Base-by-base conservation (phyloP, 177 flowering plant species). In the Vitis hybrid region DNA sequence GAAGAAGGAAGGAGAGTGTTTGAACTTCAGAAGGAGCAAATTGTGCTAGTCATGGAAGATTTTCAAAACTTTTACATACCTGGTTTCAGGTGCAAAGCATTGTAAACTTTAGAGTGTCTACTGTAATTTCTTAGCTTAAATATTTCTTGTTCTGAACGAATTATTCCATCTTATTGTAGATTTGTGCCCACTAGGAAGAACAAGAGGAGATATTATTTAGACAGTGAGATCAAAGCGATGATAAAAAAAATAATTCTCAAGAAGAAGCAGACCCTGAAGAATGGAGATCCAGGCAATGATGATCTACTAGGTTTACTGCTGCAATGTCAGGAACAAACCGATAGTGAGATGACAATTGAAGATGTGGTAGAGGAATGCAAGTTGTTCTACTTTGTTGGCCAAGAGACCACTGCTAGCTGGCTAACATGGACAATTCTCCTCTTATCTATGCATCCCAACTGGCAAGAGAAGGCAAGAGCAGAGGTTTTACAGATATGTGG, bases 401-500 rank as follows among this genome's bases (percentile, higher is more conserved):
- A 84, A 54, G 88, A 86, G 70, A 86, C 90, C 65, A 85, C 88
- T 8, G 66, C 87, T 6, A 78, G 77, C 66, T 76, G 59, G 74
- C 50, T 83, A 11, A 79, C 81, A 22, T 87, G 91, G 89, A 66
- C 85, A 2, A 66, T 83, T 33, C 65, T 86, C 13, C 65, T 84
- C 58, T 72, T 87, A 59, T 77, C 85, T 13, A 75, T 82, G 85
- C 84, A 87, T 62, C 83, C 77, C 20, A 68, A 70, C 50, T 87
- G 89, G 89, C 89, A 84, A 73, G 82, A 82, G 44, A 84, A 81
- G 76, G 87, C 89, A n/a, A 83, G 90, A 59, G 73, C 80, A 31
- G 89, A 87, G 68, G 85, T 82, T 52, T 38, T 74, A 8, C 55
- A 52, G 57, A 18, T 78, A 2, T 85, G 83, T 68, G 75, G 77